Evolutionary conservation across 192 early-diverging fungal genomes (phyloP), one percentile per base, ranked within the genome.

Genomic region (Linnemannia zychae): DNA sequence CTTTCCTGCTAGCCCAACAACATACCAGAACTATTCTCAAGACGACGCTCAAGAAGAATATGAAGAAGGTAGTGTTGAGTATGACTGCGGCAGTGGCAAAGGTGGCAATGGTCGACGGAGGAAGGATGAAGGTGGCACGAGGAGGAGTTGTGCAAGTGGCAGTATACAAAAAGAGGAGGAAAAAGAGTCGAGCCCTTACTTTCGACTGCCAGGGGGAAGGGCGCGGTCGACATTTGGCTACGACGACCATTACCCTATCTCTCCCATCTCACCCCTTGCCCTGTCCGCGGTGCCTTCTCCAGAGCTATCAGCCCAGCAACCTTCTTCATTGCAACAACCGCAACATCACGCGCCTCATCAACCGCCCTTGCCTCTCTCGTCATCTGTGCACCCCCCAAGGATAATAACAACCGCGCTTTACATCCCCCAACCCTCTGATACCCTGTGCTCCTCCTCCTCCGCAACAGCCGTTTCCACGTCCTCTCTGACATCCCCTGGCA

Each of bases 221-320:
- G 74, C 80, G n/a, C 47, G 80, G 48, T 81, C 71, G 60, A 81
- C 80, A 4, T 81, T 81, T 72, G 80, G 80, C 4, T 81, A 76
- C 46, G 74, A 76, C 28, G 80, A 81, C 37, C 68, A 37, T 7
- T 13, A 12, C 67, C 28, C 7, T 11, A 46, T 50, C 38, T 49
- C 48, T 12, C 69, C 40, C 24, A 17, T 31, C 46, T 38, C 38
- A 2, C 37, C 38, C 5, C 20, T 40, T 40, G 67, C 38, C 18
- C 22, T 68, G 36, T 63, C 74, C 24, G 49, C 70, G 16, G 60
- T 71, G 3, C 76, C 46, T 38, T 77, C 67, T 44, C 67, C 57
- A 33, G 28, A 63, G 57, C 15, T 24, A 33, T 53, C 72, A 22
- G 16, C 28, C 16, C 47, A 38, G 37, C 72, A 73, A 68, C 66